Conservation (phyloP, 345 rosid species). For the Erysimum cheiranthoides region DNA sequence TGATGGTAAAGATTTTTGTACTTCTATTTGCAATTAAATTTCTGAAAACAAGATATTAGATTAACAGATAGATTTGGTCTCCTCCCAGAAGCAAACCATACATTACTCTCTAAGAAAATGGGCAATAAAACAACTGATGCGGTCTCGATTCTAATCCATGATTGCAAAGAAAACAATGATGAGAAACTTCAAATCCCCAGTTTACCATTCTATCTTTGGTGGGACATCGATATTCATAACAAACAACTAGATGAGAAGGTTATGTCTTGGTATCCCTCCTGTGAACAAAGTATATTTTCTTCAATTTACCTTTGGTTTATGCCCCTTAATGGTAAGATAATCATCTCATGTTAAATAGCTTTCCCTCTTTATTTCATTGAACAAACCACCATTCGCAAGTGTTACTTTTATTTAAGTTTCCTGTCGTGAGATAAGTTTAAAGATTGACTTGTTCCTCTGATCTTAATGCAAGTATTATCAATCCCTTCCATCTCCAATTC, state of each 20-base stretch:
- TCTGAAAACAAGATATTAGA: background rate
- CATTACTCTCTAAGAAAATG: background rate
- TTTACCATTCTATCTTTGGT: too few relatives aligned
- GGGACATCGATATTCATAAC: background rate
- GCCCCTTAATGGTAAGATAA: too few relatives aligned
- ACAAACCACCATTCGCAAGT: background rate
- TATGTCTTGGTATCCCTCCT: background rate
- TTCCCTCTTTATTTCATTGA: too few relatives aligned
- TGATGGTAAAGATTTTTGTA: background rate
- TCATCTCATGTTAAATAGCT: too few relatives aligned
- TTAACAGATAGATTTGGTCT: background rate
- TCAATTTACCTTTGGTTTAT: too few relatives aligned
- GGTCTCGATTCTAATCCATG: too few relatives aligned
- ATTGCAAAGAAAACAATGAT: too few relatives aligned
- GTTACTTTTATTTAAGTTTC: background rate
- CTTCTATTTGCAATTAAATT: background rate
- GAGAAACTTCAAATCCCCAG: background rate
- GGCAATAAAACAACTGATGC: background rate
- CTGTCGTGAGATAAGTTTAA: background rate
- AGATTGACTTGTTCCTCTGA: background rate
- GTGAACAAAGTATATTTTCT: too few relatives aligned
- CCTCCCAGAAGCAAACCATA: background rate
- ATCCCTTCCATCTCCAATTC: background rate
- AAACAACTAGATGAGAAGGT: background rate
- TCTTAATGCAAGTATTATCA: background rate